These are phyloP conservation scores for Pholiota molesta DNA, from an alignment of 768 basidiomycete genomes.

Conservation along the genomic window DNA sequence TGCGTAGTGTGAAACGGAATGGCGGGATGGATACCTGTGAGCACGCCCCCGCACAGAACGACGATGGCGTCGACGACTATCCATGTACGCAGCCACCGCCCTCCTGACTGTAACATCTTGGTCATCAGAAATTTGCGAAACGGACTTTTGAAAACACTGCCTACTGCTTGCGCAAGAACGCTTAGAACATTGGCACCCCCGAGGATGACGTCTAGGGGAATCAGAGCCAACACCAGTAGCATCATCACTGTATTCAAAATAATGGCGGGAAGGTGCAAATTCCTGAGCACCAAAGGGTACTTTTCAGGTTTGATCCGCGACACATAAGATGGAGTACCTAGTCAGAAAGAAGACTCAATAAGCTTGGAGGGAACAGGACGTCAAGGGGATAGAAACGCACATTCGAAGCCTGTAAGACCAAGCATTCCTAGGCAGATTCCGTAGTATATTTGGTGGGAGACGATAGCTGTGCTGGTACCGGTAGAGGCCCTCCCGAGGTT, in stretches of 20 bases:
- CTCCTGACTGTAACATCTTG: slow-evolving; percentile 45
- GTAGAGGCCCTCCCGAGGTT: slow-evolving; percentile 30
- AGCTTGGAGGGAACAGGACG: not conserved
- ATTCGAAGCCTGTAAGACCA: slow-evolving; percentile 74
- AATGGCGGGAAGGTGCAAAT: slow-evolving; percentile 63
- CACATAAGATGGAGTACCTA: slow-evolving; percentile 67
- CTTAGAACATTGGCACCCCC: slow-evolving; percentile 65
- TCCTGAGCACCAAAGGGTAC: slow-evolving; percentile 64
- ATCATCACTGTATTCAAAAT: slow-evolving; percentile 58
- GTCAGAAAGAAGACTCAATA: not conserved
- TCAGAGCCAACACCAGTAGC: slow-evolving; percentile 58
- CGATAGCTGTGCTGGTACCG: slow-evolving; percentile 28
- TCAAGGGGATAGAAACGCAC: slow-evolving; percentile 33
- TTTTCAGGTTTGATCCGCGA: slow-evolving; percentile 57
- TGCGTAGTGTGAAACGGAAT: not conserved
- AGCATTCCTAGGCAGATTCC: slow-evolving; percentile 75
- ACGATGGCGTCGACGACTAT: slow-evolving; percentile 68
- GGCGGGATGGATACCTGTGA: slow-evolving; percentile 51
- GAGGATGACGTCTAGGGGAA: slow-evolving; percentile 54
- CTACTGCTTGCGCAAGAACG: slow-evolving; percentile 60
- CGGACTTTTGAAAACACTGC: slow-evolving; percentile 3
- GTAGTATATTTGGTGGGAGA: slow-evolving; percentile 56
- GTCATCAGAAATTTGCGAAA: not conserved
- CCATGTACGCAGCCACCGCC: slow-evolving; percentile 63
- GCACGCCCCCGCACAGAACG: slow-evolving; percentile 74